Conservation (phyloP, 352 stramenopile species). For the Thalassiosira livingstoniorum region DNA sequence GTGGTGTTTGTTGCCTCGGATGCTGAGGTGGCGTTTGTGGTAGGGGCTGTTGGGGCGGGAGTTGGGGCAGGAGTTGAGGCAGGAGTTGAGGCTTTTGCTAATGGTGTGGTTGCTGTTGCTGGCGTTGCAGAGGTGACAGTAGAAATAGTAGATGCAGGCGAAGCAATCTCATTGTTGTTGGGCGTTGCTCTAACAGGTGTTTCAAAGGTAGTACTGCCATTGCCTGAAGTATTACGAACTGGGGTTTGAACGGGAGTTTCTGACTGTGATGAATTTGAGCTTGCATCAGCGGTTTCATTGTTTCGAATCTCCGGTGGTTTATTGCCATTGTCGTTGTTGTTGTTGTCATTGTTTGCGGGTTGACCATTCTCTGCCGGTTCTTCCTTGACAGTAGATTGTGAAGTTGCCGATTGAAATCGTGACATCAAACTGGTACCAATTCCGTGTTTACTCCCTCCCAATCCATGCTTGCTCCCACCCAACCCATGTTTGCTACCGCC, state of each 20-base stretch:
- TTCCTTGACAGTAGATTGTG: too few species aligned
- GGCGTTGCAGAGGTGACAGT: too few species aligned
- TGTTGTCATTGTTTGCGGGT: neutral
- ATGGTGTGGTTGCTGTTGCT: constrained; percentile 6
- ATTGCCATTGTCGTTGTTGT: too few species aligned
- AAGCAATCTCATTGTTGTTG: too few species aligned
- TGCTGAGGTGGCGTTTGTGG: constrained; percentile 16
- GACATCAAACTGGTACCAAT: constrained; percentile 40
- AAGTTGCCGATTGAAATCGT: constrained; percentile 31
- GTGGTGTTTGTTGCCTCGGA: neutral
- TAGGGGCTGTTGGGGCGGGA: constrained; percentile 6
- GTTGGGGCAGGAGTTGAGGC: too few species aligned
- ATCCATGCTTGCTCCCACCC: constrained; percentile 40
- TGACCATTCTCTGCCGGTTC: constrained; percentile 17
- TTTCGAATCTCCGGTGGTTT: too few species aligned
- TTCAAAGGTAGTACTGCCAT: constrained; percentile 24
- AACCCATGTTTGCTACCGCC: constrained; percentile 41
- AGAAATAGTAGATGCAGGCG: too few species aligned
- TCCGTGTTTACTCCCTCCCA: constrained; percentile 28
- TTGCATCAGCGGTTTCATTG: neutral
- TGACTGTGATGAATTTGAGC: neutral
- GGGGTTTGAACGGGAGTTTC: neutral
- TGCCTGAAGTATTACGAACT: neutral
- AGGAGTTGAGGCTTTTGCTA: neutral
- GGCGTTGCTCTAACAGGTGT: neutral